phyloP scores from a whole-genome alignment of 2,329 filamentous ascomycete species.

The Arthroderma sp. region DNA sequence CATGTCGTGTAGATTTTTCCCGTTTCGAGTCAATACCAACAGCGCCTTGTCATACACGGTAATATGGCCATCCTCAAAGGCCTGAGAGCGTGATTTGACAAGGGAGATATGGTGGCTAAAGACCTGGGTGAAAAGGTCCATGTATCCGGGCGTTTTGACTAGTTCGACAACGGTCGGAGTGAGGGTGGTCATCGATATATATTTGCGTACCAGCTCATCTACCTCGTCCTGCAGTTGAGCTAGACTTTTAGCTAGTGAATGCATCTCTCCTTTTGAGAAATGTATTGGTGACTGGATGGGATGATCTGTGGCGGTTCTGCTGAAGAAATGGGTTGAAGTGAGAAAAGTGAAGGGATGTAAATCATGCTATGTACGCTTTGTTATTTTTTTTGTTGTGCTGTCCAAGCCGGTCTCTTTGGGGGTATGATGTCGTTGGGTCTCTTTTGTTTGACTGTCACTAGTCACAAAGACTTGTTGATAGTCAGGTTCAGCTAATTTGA shows the following conservation, averaged over 20 bases:
- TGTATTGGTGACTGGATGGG: too few species aligned
- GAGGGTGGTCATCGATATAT: slow-evolving; percentile 15
- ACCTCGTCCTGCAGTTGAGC: slow-evolving; percentile 2
- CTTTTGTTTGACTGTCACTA: too few species aligned
- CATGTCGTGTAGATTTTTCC: slow-evolving; percentile 17
- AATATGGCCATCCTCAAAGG: slow-evolving; percentile 23
- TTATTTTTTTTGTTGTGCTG: too few species aligned
- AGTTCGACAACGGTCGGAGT: slow-evolving; percentile 19
- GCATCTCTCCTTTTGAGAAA: too few species aligned
- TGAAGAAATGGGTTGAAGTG: too few species aligned
- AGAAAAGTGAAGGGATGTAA: too few species aligned
- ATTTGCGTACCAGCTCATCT: slow-evolving; percentile 16
- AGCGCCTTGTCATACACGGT: slow-evolving; percentile 31
- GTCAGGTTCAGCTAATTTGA: too few species aligned
- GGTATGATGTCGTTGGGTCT: too few species aligned
- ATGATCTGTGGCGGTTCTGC: too few species aligned
- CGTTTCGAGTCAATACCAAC: slow-evolving; percentile 22
- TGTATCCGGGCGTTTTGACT: slow-evolving; percentile 14
- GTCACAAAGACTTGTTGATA: too few species aligned
- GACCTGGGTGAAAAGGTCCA: slow-evolving; percentile 19
- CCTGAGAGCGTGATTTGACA: slow-evolving; percentile 23
- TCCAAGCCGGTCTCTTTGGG: too few species aligned
- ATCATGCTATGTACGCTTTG: too few species aligned
- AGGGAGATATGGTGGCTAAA: slow-evolving; percentile 23
- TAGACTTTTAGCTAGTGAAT: neutral